Evolutionary conservation across 192 early-diverging fungal species (phyloP).

Genomic region (Spinellus fusiger): DNA sequence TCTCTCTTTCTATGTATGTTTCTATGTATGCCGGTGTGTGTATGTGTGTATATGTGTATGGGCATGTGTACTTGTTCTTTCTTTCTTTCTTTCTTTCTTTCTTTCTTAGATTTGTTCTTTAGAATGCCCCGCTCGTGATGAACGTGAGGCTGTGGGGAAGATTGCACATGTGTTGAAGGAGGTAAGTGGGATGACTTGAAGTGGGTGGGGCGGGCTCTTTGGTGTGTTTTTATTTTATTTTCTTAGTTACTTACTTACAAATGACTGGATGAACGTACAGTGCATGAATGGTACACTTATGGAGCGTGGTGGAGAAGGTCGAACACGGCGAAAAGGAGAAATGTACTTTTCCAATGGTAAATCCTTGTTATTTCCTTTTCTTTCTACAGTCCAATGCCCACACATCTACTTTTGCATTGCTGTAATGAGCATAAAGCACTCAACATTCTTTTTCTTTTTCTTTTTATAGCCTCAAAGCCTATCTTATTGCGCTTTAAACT

Average conservation of each 20-base stretch:
- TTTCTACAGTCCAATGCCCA: neutral
- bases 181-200: neutral
- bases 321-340: slow-evolving; percentile 19
- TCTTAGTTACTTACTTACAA: neutral
- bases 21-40: too few relatives aligned
- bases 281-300: slow-evolving; percentile 20
- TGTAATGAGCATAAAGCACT: neutral
- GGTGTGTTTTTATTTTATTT: neutral
- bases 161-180: slow-evolving; percentile 18
- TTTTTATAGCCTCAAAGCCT: slow-evolving; percentile 8
- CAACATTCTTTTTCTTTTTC: neutral
- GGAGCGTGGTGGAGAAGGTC: slow-evolving; percentile 17
- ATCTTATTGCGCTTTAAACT: slow-evolving; percentile 13
- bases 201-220: neutral
- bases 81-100: neutral
- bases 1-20: too few relatives aligned
- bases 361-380: neutral
- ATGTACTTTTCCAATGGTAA: slow-evolving; percentile 12
- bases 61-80: too few relatives aligned
- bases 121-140: slow-evolving; percentile 5
- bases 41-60: too few relatives aligned
- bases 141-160: slow-evolving; percentile 19
- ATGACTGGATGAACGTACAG: neutral
- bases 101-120: slow-evolving; percentile 3
- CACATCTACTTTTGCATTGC: neutral